A percentile compares a stretch with the other conserved stretches of the same genome.
phyloP scores from a whole-genome alignment of 345 rosid species.

The Ceriops decandra region DNA sequence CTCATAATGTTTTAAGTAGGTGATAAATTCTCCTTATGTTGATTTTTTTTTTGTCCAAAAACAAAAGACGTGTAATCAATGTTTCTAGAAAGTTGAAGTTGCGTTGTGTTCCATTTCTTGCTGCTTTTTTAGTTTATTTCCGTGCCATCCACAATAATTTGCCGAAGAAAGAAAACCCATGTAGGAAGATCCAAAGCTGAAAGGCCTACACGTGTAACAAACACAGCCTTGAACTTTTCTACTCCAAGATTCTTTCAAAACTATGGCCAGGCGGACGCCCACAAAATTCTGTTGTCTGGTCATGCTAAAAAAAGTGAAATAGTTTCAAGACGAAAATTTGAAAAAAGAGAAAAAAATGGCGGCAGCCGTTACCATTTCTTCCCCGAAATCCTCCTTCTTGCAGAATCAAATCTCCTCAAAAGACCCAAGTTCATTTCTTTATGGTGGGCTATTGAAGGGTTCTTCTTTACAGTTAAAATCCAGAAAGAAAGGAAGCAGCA shows the following conservation, averaged over 20 bases:
- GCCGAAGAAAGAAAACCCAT: constrained; percentile 20
- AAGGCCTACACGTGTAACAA: constrained; percentile 48
- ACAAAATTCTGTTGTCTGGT: background rate
- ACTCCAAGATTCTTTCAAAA: constrained; percentile 1
- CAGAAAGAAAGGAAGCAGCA: constrained; percentile 31
- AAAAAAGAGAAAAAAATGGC: constrained; percentile 30
- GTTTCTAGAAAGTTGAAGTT: background rate
- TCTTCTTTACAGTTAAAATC: constrained; percentile 36
- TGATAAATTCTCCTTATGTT: too few species aligned
- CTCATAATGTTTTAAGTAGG: too few species aligned
- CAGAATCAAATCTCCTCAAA: constrained; percentile 36
- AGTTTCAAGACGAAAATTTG: background rate
- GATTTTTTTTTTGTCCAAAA: too few species aligned
- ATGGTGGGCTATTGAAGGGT: constrained; percentile 46
- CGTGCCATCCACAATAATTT: constrained; percentile 23
- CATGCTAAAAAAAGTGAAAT: background rate
- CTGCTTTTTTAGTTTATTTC: background rate
- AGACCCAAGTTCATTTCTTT: constrained; percentile 38
- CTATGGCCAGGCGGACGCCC: background rate
- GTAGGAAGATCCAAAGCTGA: constrained; percentile 27
- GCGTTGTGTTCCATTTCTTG: background rate
- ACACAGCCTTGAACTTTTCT: constrained; percentile 30
- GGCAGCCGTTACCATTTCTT: constrained; percentile 53
- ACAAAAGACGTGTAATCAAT: background rate
- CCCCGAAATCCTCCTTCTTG: constrained; percentile 43